Base-by-base conservation (phyloP, 257 asterid genomes). In the Salvia rosmarinus region DNA sequence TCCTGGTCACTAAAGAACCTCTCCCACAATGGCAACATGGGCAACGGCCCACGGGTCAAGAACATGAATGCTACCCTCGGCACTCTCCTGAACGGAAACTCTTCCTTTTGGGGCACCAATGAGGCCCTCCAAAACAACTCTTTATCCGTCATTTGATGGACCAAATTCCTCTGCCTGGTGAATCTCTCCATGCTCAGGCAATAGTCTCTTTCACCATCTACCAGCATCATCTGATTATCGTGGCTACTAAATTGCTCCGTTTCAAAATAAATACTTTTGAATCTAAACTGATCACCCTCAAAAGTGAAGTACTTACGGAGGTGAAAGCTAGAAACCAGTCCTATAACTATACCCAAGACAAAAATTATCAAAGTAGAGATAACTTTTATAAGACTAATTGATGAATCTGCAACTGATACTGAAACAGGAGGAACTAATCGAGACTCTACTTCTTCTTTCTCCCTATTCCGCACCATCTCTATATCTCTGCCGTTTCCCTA, bases 61-160 rank as follows among this genome's bases (percentile, higher is more conserved):
- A 89, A 95, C 98, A 95, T 80, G 74, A 91, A 95, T 0, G 99
- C 98, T 74, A 95, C 96, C 76, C 81, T 87, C 9, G 95, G 95
- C 66, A 88, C 88, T 72, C 91, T 85, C 79, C 59, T 79, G 77
- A 85, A 89, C 20, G 99, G 99, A 44, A 76, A 95, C 71, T 86
- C 96, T 47, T 77, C 80, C 80, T 86, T 89, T 39, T 82, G 76
- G 34, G 99, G 97, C 67, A 91, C 96, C 74, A 95, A 55, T 12
- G 99, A 86, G 25, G 98, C 97, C 84, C 99, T 88, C 99, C 99
- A 95, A 57, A 91, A 83, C 84, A 95, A 70, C 83, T 95, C 97
- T 4, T 80, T 89, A 75, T 95, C 99, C 4, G 80, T 78, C 97
- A 95, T 83, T 14, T 77, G 75, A 56, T 95, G 98, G 75, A 42